Evolutionary conservation across 192 early-diverging fungal species (phyloP).

Genomic region (Glomus cerebriforme): DNA sequence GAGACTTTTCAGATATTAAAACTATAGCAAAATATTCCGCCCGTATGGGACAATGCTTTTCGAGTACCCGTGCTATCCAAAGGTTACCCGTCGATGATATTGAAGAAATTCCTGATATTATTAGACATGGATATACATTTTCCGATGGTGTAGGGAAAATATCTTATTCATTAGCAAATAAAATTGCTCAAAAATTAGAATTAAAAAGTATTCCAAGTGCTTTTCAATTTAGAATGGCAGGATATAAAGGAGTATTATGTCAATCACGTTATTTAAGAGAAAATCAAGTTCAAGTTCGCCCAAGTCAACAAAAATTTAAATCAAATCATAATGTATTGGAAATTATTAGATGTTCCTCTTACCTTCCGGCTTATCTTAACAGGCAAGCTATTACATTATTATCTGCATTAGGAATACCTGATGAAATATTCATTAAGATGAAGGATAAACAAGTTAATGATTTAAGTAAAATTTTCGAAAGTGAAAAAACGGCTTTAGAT

Average conservation of each 20-base stretch:
- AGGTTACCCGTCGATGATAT: constrained; percentile 45
- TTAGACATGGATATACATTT: constrained; percentile 58
- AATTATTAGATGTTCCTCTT: constrained; percentile 55
- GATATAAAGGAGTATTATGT: constrained; percentile 64
- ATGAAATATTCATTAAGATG: constrained; percentile 55
- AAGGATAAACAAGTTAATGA: constrained; percentile 45
- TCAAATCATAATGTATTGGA: constrained; percentile 54
- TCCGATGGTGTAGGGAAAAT: constrained; percentile 77
- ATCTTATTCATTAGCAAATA: constrained; percentile 47
- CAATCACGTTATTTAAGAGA: constrained; percentile 36
- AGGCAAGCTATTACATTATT: constrained; percentile 69
- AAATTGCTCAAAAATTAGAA: constrained; percentile 44
- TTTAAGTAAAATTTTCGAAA: constrained; percentile 41
- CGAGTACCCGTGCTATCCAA: constrained; percentile 59
- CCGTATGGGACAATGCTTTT: constrained; percentile 75
- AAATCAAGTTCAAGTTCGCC: constrained; percentile 51
- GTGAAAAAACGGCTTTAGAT: constrained; percentile 38
- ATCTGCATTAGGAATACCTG: constrained; percentile 51
- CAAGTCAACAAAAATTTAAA: constrained; percentile 62
- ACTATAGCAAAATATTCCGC: constrained; percentile 71
- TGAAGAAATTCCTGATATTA: constrained; percentile 57
- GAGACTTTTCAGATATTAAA: constrained; percentile 62
- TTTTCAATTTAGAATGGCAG: constrained; percentile 71
- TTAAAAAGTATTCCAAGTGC: constrained; percentile 53
- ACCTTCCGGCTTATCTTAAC: constrained; percentile 59